Evolutionary conservation across 257 asterid genomes (phyloP).

Genomic region (Lithospermum erythrorhizon): DNA sequence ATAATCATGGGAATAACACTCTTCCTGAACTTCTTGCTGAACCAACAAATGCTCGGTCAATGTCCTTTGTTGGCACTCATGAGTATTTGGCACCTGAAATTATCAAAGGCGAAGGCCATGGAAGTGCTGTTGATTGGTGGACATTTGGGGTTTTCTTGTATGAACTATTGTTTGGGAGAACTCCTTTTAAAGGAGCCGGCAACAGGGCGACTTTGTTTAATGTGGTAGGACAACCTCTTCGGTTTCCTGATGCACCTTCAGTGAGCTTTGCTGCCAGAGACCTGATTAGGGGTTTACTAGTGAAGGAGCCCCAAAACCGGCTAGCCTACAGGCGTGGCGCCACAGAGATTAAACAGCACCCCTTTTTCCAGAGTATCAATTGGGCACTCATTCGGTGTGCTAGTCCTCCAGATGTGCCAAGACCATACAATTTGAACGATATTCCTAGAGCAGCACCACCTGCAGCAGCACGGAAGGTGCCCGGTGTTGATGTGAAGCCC

Average conservation of each 20-base stretch:
- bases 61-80: conserved; percentile 57
- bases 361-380: conserved; percentile 50
- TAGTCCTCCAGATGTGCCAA: conserved; percentile 54
- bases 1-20: conserved; percentile 33
- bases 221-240: conserved; percentile 53
- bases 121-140: conserved; percentile 72
- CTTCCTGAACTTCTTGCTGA: conserved; percentile 54
- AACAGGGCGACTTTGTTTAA: conserved; percentile 47
- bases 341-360: conserved; percentile 54
- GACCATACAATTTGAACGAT: conserved; percentile 29
- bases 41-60: conserved; percentile 50
- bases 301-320: conserved; percentile 52
- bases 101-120: conserved; percentile 58
- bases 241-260: conserved; percentile 45
- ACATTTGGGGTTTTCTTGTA: conserved; percentile 49
- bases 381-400: conserved; percentile 66
- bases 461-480: conserved; percentile 12
- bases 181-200: conserved; percentile 53
- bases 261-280: conserved; percentile 56
- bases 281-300: conserved; percentile 45
- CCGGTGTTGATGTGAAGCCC: conserved; percentile 22
- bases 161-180: conserved; percentile 44
- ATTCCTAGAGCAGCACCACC: conserved; percentile 22
- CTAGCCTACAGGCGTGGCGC: conserved; percentile 57
- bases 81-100: conserved; percentile 52